These are phyloP conservation scores for Aureobasidium sp. DNA, from an alignment of 2,329 filamentous ascomycete genomes.

Conservation along the genomic window DNA sequence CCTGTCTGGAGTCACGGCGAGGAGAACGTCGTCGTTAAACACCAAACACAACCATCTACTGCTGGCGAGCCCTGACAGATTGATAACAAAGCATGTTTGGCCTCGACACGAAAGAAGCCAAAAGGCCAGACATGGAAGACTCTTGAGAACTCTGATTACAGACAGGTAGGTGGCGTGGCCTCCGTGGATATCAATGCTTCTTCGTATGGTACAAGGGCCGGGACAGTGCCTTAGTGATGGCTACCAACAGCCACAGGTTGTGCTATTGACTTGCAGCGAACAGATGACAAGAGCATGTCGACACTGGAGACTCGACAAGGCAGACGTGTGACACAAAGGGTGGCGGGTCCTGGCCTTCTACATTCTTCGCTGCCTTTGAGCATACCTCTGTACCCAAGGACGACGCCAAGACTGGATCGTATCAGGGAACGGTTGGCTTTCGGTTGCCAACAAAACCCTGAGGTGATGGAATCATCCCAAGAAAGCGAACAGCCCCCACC, in stretches of 20 bases:
- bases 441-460: not conserved
- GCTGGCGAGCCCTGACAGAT: not conserved
- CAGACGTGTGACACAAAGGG: not conserved
- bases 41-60: not conserved
- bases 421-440: not conserved
- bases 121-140: not conserved
- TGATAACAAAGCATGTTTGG: not conserved
- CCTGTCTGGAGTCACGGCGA: too few relatives aligned
- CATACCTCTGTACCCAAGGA: not conserved
- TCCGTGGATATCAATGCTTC: not conserved
- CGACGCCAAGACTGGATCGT: conserved; percentile 1
- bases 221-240: not conserved
- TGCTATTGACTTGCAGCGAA: not conserved
- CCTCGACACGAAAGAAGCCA: not conserved
- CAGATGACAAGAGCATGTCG: not conserved
- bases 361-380: not conserved
- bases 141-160: not conserved
- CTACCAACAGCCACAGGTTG: not conserved
- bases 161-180: not conserved
- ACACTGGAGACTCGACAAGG: not conserved
- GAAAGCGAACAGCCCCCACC: not conserved
- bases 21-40: not conserved
- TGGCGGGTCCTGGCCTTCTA: not conserved
- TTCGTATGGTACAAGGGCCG: not conserved
- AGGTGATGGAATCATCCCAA: not conserved